phyloP scores from a whole-genome alignment of 1,284 basidiomycete genomes.

The Ceratobasidium sp. region DNA sequence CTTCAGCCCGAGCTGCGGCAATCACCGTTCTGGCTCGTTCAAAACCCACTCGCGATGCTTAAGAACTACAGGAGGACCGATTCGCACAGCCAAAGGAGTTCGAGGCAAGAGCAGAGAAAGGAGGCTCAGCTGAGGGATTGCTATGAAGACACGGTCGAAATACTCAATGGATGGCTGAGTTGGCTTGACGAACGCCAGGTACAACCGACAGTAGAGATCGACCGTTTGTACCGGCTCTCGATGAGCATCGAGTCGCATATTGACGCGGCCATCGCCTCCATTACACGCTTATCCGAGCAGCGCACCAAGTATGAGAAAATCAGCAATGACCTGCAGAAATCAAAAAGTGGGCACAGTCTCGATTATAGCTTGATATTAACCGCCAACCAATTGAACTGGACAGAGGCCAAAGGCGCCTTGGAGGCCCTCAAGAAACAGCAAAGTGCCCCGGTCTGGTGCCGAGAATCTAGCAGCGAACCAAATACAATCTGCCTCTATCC shows the following conservation, averaged over 20 bases:
- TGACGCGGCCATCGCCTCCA: neutral
- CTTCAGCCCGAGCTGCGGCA: conserved; percentile 42
- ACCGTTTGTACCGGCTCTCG: neutral
- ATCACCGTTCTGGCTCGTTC: neutral
- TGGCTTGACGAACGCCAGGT: conserved; percentile 19
- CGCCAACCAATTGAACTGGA: too few relatives aligned
- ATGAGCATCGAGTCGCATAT: conserved; percentile 15
- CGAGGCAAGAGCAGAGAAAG: too few relatives aligned
- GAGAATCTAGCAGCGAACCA: neutral
- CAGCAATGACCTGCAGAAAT: neutral
- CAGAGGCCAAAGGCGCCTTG: neutral
- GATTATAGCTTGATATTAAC: neutral
- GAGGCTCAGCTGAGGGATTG: neutral
- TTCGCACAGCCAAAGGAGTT: too few relatives aligned
- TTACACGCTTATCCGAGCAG: neutral
- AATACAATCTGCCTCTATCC: conserved; percentile 2
- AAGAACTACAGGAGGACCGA: conserved; percentile 8
- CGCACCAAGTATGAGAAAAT: neutral
- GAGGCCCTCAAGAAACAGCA: neutral
- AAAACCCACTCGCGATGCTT: conserved; percentile 26
- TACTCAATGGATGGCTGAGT: conserved; percentile 17
- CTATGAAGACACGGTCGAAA: neutral
- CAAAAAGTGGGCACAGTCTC: neutral
- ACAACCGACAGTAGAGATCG: conserved; percentile 22
- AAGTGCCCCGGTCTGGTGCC: neutral